phyloP scores from a whole-genome alignment of 1,284 basidiomycete genomes.

The Flammula alnicola region DNA sequence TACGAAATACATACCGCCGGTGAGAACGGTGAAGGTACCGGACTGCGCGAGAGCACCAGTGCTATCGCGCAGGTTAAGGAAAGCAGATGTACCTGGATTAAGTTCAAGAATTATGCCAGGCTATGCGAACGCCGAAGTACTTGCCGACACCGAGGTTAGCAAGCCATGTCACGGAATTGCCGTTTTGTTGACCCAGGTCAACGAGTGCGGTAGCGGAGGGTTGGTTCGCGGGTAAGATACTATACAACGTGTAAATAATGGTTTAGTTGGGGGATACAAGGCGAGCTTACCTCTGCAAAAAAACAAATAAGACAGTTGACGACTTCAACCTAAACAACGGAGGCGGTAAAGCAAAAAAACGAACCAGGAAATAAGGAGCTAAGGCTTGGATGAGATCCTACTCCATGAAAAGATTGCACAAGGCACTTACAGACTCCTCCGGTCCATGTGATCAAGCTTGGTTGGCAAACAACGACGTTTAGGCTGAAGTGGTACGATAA shows the following conservation, averaged over 20 bases:
- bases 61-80: slow-evolving; percentile 55
- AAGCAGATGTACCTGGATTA: slow-evolving; percentile 47
- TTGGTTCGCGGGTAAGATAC: slow-evolving; percentile 48
- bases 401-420: neutral
- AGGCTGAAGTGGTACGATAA: slow-evolving; percentile 32
- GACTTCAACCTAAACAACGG: neutral
- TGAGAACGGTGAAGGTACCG: slow-evolving; percentile 50
- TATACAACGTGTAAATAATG: slow-evolving; percentile 25
- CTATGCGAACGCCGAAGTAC: slow-evolving; percentile 19
- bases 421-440: slow-evolving; percentile 54
- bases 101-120: slow-evolving; percentile 2
- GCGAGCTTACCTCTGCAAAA: slow-evolving; percentile 29
- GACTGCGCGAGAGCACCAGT: slow-evolving; percentile 51
- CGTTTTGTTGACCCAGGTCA: slow-evolving; percentile 38
- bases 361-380: slow-evolving; percentile 59
- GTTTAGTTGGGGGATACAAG: slow-evolving; percentile 1
- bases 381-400: neutral
- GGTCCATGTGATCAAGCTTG: slow-evolving; percentile 48
- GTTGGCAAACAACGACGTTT: slow-evolving; percentile 54
- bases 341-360: slow-evolving; percentile 27
- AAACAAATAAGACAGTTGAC: slow-evolving; percentile 5
- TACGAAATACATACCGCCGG: slow-evolving; percentile 46
- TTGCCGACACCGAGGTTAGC: slow-evolving; percentile 46
- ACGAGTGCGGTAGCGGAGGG: slow-evolving; percentile 40
- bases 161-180: slow-evolving; percentile 49